These are phyloP conservation scores for Boletus rubescentipes DNA, from an alignment of 768 basidiomycete species.

Conservation along the genomic window DNA sequence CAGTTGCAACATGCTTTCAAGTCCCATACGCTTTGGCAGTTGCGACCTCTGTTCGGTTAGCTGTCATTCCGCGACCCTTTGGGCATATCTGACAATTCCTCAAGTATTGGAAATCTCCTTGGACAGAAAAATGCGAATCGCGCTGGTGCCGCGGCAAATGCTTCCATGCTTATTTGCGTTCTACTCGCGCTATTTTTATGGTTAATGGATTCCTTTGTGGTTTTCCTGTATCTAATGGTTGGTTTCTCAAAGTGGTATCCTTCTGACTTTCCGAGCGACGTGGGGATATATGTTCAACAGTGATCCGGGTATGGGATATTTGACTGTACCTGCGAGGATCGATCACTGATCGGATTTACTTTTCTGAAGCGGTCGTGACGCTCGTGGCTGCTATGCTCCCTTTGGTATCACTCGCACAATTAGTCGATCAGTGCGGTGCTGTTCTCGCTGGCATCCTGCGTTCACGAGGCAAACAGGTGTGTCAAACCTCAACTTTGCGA, in stretches of 20 bases:
- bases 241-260: slow-evolving; percentile 41
- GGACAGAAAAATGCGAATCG: slow-evolving; percentile 75
- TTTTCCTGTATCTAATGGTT: not conserved
- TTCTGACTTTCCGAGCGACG: slow-evolving; percentile 56
- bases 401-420: slow-evolving; percentile 73
- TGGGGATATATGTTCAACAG: slow-evolving; percentile 81
- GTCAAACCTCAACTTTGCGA: not conserved
- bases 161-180: slow-evolving; percentile 64
- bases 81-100: not conserved
- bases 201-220: slow-evolving; percentile 32
- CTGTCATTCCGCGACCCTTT: slow-evolving; percentile 1
- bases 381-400: slow-evolving; percentile 67
- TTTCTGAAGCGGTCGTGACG: slow-evolving; percentile 19
- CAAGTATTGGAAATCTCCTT: slow-evolving; percentile 82
- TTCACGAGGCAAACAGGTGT: slow-evolving; percentile 74
- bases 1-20: slow-evolving; percentile 75
- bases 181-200: slow-evolving; percentile 59
- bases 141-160: slow-evolving; percentile 66
- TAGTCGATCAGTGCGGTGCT: slow-evolving; percentile 74
- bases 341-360: not conserved
- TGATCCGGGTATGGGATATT: slow-evolving; percentile 44
- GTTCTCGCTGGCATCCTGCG: slow-evolving; percentile 80
- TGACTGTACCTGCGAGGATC: not conserved
- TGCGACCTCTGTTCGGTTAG: slow-evolving; percentile 80
- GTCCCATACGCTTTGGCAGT: slow-evolving; percentile 80